Evolutionary conservation across 306 rosid species (phyloP), one percentile per base, ranked within the genome.

Genomic region (Cicer bijugum): DNA sequence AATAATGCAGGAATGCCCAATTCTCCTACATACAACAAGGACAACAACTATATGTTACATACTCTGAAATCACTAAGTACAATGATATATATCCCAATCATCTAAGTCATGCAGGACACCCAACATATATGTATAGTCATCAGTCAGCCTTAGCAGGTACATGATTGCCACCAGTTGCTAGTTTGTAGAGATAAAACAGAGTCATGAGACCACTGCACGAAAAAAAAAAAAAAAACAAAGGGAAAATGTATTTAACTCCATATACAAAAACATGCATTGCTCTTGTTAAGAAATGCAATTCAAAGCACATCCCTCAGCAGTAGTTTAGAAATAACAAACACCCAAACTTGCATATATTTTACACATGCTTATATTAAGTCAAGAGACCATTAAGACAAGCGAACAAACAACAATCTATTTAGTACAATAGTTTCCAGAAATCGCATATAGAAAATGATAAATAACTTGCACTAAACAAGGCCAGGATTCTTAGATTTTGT

Each of bases 151-250:
- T 92, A 17, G 83, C 77, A 19, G 92, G 88, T 75, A 92, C 71
- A 73, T 88, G 94, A 84, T 92, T 92, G 79, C 98, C 98, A 12
- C 98, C 98, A 1, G 86, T 90, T 70, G 85, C 90, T 43, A 88
- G 67, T 89, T 92, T 92, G 95, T 55, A 87, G 78, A 89, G 81
- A 84, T 88, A 92, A 82, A 92, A 60, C 12, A 45, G 65, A 16
- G 91, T 88, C 97, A 92, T 90, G 65, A 92, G 68, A 75, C 84
- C 89, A 58, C 95, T 92, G 90, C 90, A 86, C 16, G 47, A 66
- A 78, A 78, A 3, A 57, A 42, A 76, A 47, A 61, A 23, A 3
- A 1, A 23, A 19, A 19, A 19, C 1, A 19, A 28, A 23, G 5
- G 20, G 57, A 37, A 75, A 75, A 60, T 28, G 9, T 59, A 50